Percentiles rank a stretch among this genome's conserved stretches.
Evolutionary conservation across 495 filamentous ascomycete species (phyloP).

Genomic region (Penicillium odoratum): DNA sequence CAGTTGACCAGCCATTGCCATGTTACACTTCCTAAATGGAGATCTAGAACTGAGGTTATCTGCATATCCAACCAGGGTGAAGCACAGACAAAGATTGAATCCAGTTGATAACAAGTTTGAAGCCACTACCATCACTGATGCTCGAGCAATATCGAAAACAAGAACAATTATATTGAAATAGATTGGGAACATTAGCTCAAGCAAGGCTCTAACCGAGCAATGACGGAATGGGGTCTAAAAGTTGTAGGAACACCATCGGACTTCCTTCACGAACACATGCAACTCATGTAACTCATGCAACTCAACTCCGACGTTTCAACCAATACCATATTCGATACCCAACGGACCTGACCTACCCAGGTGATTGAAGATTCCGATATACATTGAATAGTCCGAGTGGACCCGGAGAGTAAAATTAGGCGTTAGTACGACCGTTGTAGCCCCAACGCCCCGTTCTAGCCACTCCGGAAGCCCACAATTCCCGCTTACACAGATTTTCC

Average conservation of each 20-base stretch:
- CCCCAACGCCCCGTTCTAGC: background rate
- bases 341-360: background rate
- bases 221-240: background rate
- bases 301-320: background rate
- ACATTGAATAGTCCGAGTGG: background rate
- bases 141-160: background rate
- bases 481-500: conserved; percentile 3
- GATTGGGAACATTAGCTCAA: background rate
- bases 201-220: background rate
- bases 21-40: background rate
- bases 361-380: background rate
- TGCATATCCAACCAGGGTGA: background rate
- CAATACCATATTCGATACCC: background rate
- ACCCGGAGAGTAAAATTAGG: background rate
- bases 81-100: background rate
- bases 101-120: background rate
- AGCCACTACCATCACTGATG: background rate
- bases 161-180: background rate
- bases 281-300: background rate
- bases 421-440: conserved; percentile 12
- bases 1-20: conserved; percentile 1
- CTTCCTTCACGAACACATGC: background rate
- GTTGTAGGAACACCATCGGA: background rate
- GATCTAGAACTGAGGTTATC: background rate
- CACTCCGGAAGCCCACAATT: conserved; percentile 13